phyloP scores from a whole-genome alignment of 2,329 filamentous ascomycete species.

The Aspergillus aculeatus region DNA sequence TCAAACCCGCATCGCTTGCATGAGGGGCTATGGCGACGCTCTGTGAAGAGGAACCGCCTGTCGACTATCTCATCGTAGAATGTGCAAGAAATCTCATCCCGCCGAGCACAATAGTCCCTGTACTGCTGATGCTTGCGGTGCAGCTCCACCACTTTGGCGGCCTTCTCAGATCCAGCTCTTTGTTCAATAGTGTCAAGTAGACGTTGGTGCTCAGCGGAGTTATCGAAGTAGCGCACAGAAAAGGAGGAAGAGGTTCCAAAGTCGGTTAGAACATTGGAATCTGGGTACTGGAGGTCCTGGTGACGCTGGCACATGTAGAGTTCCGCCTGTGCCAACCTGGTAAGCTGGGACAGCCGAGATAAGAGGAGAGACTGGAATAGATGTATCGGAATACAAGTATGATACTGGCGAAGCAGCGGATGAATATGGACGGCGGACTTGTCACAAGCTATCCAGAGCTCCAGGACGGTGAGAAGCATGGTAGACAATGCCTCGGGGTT shows the following conservation, averaged over 20 bases:
- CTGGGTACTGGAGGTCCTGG: conserved; percentile 11
- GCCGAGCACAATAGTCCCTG: conserved; percentile 22
- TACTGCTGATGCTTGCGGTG: conserved; percentile 29
- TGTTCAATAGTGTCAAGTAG: conserved; percentile 41
- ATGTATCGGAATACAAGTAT: conserved; percentile 44
- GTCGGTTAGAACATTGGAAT: conserved; percentile 39
- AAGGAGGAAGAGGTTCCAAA: conserved; percentile 44
- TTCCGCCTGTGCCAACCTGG: conserved; percentile 41
- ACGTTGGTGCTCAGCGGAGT: conserved; percentile 43
- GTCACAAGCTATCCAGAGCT: conserved; percentile 61
- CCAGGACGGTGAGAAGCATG: conserved; percentile 57
- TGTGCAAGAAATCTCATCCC: conserved; percentile 5
- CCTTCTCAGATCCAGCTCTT: conserved; percentile 31
- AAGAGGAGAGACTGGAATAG: conserved; percentile 22
- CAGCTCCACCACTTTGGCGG: conserved; percentile 27
- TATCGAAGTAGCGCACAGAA: conserved; percentile 49
- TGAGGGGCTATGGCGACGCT: conserved; percentile 11
- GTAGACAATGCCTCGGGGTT: conserved; percentile 52
- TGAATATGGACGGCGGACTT: conserved; percentile 41
- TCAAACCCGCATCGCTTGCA: conserved; percentile 42
- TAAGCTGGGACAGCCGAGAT: conserved; percentile 23
- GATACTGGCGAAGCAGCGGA: conserved; percentile 49
- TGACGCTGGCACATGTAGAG: conserved; percentile 45
- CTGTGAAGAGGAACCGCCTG: background rate
- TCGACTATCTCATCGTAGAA: conserved; percentile 4